Percentiles rank a stretch among this genome's conserved stretches.
Conservation (phyloP, 2,329 filamentous ascomycete genomes). For the Cercospora nicotianae region DNA sequence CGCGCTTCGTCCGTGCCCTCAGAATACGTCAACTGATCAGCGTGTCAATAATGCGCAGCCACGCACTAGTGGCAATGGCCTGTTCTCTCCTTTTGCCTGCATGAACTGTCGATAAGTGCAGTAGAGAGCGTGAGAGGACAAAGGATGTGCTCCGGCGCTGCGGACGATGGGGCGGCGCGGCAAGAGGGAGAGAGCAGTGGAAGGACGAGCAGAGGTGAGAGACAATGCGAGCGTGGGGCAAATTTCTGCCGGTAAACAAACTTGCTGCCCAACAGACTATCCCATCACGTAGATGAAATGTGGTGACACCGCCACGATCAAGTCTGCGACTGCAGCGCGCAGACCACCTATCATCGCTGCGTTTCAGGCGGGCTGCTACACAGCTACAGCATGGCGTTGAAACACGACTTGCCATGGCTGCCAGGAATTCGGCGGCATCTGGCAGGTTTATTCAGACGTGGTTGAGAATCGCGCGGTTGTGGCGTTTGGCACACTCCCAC, state of each 20-base stretch:
- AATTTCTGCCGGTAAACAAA: background rate
- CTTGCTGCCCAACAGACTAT: conserved; percentile 4
- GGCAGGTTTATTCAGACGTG: background rate
- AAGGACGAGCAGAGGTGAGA: background rate
- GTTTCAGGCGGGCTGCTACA: background rate
- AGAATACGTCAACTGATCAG: background rate
- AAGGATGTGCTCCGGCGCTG: background rate
- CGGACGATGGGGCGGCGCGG: background rate
- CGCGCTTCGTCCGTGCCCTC: background rate
- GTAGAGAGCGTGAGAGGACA: background rate
- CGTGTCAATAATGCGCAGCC: background rate
- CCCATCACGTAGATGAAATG: conserved; percentile 5
- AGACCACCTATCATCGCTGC: background rate
- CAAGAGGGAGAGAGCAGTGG: background rate
- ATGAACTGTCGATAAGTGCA: conserved; percentile 1
- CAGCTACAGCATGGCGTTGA: conserved; percentile 14
- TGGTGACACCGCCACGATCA: conserved; percentile 1
- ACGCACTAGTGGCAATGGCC: conserved; percentile 10
- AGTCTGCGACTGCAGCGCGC: background rate
- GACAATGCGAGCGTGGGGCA: conserved; percentile 3
- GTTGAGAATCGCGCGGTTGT: background rate
- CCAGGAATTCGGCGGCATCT: background rate
- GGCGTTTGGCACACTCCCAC: background rate
- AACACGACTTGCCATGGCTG: conserved; percentile 14
- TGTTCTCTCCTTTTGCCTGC: conserved; percentile 5